Evolutionary conservation across 225 moss, liverwort and hornwort species (phyloP).

Genomic region (Pseudoscleropodium purum): DNA sequence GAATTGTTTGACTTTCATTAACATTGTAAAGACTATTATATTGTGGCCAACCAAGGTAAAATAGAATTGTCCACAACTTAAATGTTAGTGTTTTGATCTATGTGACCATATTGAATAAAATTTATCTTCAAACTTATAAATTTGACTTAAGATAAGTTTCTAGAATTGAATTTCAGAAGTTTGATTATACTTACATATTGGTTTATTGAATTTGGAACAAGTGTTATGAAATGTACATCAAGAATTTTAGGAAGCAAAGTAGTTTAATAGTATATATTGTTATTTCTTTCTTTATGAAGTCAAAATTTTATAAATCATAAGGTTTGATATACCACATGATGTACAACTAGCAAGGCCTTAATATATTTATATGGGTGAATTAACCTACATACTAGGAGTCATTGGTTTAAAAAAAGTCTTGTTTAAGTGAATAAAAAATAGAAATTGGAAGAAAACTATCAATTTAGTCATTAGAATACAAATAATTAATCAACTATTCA

Average conservation of each 20-base stretch:
- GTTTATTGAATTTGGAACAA: background rate
- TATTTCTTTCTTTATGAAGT: background rate
- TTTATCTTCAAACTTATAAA: background rate
- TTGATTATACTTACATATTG: too few species aligned
- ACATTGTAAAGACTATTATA: background rate
- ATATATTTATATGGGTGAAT: background rate
- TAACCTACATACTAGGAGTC: background rate
- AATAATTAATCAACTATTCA: background rate
- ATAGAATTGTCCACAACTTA: background rate
- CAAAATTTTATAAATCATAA: background rate
- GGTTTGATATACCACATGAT: accelerated
- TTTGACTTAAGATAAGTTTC: background rate
- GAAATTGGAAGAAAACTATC: background rate
- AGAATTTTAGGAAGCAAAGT: background rate
- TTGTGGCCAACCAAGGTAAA: background rate
- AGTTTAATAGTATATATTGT: background rate
- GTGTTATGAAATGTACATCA: background rate
- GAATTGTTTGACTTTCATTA: background rate
- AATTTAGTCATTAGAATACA: background rate
- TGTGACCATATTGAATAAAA: background rate
- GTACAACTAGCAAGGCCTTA: background rate
- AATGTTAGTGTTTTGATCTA: background rate
- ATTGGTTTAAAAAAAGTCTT: background rate
- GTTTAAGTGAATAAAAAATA: background rate
- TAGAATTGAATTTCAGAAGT: background rate